phyloP scores from a whole-genome alignment of 2,329 filamentous ascomycete genomes.

The Plenodomus tracheiphilus region DNA sequence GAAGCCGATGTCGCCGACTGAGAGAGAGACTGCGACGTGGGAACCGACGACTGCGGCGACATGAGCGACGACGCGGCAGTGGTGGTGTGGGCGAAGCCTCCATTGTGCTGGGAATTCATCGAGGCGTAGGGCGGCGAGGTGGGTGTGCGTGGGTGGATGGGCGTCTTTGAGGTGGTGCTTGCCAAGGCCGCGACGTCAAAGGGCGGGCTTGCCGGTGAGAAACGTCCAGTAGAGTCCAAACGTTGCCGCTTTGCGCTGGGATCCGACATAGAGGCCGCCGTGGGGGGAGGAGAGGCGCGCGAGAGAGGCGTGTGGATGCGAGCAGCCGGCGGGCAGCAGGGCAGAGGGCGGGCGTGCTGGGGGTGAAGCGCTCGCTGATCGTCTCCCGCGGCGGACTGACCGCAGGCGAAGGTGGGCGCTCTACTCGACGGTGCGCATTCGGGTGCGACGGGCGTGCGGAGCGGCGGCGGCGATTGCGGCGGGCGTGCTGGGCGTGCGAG shows the following conservation, averaged over 20 bases:
- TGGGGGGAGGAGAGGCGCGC: constrained; percentile 3
- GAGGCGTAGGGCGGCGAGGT: constrained; percentile 53
- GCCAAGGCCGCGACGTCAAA: constrained; percentile 46
- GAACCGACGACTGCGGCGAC: constrained; percentile 50
- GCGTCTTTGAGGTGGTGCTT: constrained; percentile 45
- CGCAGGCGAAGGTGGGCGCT: constrained; percentile 12
- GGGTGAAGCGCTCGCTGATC: constrained; percentile 22
- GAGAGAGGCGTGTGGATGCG: constrained; percentile 11
- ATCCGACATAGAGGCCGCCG: constrained; percentile 37
- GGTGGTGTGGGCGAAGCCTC: constrained; percentile 34
- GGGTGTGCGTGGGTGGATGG: constrained; percentile 52
- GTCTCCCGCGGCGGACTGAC: background rate
- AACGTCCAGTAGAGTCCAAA: constrained; percentile 46
- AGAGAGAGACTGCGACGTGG: constrained; percentile 40
- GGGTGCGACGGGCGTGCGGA: constrained; percentile 11
- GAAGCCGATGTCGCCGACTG: constrained; percentile 38
- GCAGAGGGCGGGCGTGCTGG: constrained; percentile 22
- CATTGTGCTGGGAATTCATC: constrained; percentile 49
- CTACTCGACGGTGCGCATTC: constrained; percentile 38
- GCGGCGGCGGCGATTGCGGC: constrained; percentile 3
- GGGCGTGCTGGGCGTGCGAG: constrained; percentile 12
- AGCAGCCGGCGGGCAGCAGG: constrained; percentile 18
- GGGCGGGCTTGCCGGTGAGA: constrained; percentile 51
- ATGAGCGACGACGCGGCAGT: constrained; percentile 33
- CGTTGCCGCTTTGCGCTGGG: constrained; percentile 45